Conservation (phyloP, 2,329 filamentous ascomycete genomes). For the Phialocephala subalpina region DNA sequence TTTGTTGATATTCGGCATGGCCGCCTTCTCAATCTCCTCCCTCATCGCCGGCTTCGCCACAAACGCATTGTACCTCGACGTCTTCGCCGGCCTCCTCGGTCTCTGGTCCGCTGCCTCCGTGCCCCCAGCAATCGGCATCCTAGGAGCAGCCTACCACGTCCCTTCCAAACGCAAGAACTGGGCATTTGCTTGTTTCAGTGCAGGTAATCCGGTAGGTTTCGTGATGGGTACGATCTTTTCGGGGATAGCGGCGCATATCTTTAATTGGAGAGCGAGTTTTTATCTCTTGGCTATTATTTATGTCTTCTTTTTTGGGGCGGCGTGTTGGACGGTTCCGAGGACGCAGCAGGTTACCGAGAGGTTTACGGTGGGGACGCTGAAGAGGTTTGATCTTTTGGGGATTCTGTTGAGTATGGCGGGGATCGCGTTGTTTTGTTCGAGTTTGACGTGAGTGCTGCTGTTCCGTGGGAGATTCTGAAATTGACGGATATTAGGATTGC, state of each 20-base stretch:
- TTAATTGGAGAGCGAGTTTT: conserved; percentile 70
- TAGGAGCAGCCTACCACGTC: conserved; percentile 67
- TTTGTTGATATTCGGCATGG: conserved; percentile 67
- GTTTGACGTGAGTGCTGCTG: conserved; percentile 52
- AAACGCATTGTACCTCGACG: conserved; percentile 65
- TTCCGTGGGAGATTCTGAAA: conserved; percentile 40
- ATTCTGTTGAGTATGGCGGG: conserved; percentile 68
- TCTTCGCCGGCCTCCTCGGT: conserved; percentile 70
- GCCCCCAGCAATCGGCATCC: conserved; percentile 68
- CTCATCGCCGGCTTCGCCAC: conserved; percentile 67
- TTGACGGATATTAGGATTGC: conserved; percentile 30
- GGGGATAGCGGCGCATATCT: conserved; percentile 67
- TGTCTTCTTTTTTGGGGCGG: conserved; percentile 62
- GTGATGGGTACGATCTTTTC: conserved; percentile 55
- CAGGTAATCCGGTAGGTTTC: conserved; percentile 50
- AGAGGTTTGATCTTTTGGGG: conserved; percentile 67
- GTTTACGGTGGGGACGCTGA: conserved; percentile 47
- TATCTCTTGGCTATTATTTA: conserved; percentile 73
- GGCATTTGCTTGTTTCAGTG: conserved; percentile 68
- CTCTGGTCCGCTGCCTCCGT: conserved; percentile 68
- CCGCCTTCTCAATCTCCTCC: conserved; percentile 63
- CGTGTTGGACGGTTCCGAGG: conserved; percentile 67
- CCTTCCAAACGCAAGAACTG: conserved; percentile 69
- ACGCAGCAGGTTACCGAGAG: conserved; percentile 55
- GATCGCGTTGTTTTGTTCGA: conserved; percentile 51